phyloP scores from a whole-genome alignment of 2,329 filamentous ascomycete genomes.

The Ascochyta clinopodiicola region DNA sequence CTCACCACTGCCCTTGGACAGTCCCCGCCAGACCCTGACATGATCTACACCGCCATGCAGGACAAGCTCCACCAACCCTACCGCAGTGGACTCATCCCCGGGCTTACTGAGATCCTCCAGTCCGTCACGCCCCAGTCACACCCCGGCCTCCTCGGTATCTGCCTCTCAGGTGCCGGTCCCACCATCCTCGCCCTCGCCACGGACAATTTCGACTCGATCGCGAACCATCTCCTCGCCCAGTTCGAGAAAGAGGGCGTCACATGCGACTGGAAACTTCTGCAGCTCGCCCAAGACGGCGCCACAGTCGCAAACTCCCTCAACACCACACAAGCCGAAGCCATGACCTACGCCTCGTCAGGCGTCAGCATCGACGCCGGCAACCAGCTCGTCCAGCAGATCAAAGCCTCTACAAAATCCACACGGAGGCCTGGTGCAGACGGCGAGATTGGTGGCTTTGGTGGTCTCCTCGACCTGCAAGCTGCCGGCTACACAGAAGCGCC shows the following conservation, averaged over 20 bases:
- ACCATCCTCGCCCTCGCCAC: slow-evolving; percentile 94
- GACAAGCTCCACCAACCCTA: slow-evolving; percentile 98
- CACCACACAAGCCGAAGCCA: slow-evolving; percentile 31
- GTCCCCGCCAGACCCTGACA: slow-evolving; percentile 86
- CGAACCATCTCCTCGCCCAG: slow-evolving; percentile 74
- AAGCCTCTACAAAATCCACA: slow-evolving; percentile 84
- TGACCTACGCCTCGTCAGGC: slow-evolving; percentile 93
- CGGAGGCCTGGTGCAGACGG: slow-evolving; percentile 86
- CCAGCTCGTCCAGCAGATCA: slow-evolving; percentile 89
- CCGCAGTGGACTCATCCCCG: slow-evolving; percentile 88
- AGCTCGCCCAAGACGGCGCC: slow-evolving; percentile 78
- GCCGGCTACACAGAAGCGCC: slow-evolving; percentile 78
- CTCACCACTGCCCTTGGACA: slow-evolving; percentile 88
- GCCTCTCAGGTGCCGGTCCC: slow-evolving; percentile 90
- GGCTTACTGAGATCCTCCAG: slow-evolving; percentile 86
- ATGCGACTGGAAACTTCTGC: slow-evolving; percentile 86
- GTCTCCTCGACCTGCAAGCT: slow-evolving; percentile 77
- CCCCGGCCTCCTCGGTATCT: slow-evolving; percentile 89
- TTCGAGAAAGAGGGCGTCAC: slow-evolving; percentile 76
- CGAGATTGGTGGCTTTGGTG: slow-evolving; percentile 94
- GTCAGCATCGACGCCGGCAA: slow-evolving; percentile 96
- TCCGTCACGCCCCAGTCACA: slow-evolving; percentile 89
- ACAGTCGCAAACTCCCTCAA: slow-evolving; percentile 43
- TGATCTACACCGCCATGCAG: slow-evolving; percentile 98
- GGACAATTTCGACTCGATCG: slow-evolving; percentile 86